Evolutionary conservation across 257 asterid genomes (phyloP), one percentile per base, ranked within the genome.

Genomic region (Solanum phureja): DNA sequence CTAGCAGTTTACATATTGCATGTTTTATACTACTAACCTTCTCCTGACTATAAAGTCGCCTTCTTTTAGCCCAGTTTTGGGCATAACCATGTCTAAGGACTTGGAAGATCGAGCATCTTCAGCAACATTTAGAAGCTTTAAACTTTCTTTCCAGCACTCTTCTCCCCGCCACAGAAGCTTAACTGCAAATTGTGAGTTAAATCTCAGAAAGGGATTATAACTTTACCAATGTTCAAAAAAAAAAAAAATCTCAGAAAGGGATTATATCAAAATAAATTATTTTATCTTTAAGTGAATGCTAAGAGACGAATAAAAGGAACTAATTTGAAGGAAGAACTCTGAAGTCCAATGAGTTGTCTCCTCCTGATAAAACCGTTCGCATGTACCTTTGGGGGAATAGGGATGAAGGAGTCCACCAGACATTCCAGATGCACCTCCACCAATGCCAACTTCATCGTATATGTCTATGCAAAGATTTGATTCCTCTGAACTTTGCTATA

Each of bases 371-470:
- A 81, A 46, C 42, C 71, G 29, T 84, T 44, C 62, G 79, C n/a
- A 69, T 11, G 84, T 64, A 96, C 98, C 98, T 94, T 96, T 97
- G 14, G 99, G 99, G 49, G 99, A 94, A 88, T 97, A 97, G 6
- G 99, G 99, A 90, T 97, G 98, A 86, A 97, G 94, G 86, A 97
- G 99, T 46, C 99, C 99, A 60, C 98, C 99, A 90, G 99, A 96
- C 88, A 97, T 94, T 83, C 99, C 99, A 83, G 99, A 97, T 38
- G 99, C 99, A 87, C 99, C 99, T 83, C 99, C 99, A 49, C 99
- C 99, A 66, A 96, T 86, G 35, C 98, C 99, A 86, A 90, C 93
- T 90, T 95, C 99, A 91, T 97, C 98, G 87, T 94, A 97, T 73
- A 97, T 87, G 90, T 97, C 98, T 87, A 97, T 92, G 89, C 89